Evolutionary conservation across 2,329 filamentous ascomycete species (phyloP).

Genomic region (Phialophora tarda): DNA sequence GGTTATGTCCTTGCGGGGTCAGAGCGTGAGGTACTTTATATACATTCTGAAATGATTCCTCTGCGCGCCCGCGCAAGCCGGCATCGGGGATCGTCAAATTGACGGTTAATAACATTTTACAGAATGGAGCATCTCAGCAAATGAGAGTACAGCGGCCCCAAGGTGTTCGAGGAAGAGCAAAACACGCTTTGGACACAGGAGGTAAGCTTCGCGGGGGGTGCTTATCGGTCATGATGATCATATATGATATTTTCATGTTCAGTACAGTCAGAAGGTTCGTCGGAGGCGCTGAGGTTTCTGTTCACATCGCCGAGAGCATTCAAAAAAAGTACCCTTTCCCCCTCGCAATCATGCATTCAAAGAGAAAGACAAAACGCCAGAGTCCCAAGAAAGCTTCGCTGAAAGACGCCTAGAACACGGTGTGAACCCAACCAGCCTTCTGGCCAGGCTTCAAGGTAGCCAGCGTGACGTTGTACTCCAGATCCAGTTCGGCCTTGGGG

Average conservation of each 20-base stretch:
- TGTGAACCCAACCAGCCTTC: constrained; percentile 23
- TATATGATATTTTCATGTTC: background rate
- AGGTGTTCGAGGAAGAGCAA: background rate
- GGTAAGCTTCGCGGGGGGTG: background rate
- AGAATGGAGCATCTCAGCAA: background rate
- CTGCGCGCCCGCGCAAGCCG: background rate
- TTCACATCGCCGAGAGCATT: background rate
- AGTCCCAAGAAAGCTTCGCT: background rate
- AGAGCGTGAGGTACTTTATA: background rate
- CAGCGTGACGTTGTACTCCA: constrained; percentile 67
- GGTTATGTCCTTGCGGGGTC: background rate
- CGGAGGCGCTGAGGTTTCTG: background rate
- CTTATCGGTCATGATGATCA: background rate
- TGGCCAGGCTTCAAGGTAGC: constrained; percentile 48
- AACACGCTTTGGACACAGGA: background rate
- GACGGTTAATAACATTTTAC: background rate
- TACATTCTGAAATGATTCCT: background rate
- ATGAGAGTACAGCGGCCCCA: background rate
- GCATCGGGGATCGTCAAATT: background rate
- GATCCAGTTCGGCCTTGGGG: constrained; percentile 62
- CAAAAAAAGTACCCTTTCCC: background rate
- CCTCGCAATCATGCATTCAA: background rate
- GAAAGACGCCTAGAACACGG: constrained; percentile 22
- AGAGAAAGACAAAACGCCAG: background rate
- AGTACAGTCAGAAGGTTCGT: background rate